Percentiles rank a stretch among this genome's conserved stretches.
Evolutionary conservation across 139 green algal species (phyloP).

Genomic region (Chlorella sorokiniana): DNA sequence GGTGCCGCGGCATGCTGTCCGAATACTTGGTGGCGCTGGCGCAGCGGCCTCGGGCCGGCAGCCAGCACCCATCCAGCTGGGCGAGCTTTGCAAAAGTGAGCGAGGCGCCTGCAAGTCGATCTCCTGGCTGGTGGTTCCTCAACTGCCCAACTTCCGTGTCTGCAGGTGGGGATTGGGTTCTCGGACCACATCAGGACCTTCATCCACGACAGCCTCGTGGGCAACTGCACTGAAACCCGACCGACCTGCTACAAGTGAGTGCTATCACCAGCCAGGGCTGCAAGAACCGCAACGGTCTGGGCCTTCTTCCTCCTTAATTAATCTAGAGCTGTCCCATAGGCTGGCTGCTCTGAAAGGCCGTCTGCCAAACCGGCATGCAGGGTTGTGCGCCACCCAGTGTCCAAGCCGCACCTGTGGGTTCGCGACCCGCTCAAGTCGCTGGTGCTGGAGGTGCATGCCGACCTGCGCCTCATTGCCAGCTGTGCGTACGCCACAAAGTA

Average conservation of each 20-base stretch:
- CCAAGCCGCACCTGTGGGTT: constrained; percentile 66
- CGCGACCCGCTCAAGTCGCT: constrained; percentile 56
- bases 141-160: not conserved
- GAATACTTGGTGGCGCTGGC: constrained; percentile 75
- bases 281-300: too few species aligned
- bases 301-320: not conserved
- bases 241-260: not conserved
- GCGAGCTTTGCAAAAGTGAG: not conserved
- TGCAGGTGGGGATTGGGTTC: not conserved
- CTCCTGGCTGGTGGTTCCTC: too few species aligned
- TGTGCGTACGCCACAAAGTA: constrained; percentile 53
- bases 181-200: not conserved
- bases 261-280: not conserved
- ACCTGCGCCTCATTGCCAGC: constrained; percentile 64
- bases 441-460: constrained; percentile 71
- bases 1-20: constrained; percentile 39
- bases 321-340: not conserved
- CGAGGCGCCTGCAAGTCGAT: too few species aligned
- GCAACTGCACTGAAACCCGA: not conserved
- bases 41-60: constrained; percentile 28
- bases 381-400: not conserved
- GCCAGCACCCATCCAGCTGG: not conserved
- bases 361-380: too few species aligned
- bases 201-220: not conserved
- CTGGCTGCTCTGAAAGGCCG: too few species aligned